Conservation (phyloP, 345 rosid genomes). For the Melaleuca quinquenervia region DNA sequence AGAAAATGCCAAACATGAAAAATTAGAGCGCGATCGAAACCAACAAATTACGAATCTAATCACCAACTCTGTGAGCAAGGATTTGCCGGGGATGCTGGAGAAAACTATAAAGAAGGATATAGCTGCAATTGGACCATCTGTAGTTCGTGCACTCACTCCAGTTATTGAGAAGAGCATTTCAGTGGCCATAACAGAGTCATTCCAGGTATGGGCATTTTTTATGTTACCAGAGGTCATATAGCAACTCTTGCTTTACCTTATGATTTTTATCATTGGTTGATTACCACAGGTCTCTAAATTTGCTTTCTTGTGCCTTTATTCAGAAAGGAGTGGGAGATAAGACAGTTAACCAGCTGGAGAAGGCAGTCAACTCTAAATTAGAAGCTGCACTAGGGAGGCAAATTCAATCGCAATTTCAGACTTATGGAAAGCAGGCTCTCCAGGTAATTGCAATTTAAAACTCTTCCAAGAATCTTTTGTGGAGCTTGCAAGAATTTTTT, state of each 20-base stretch:
- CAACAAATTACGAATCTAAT: constrained; percentile 48
- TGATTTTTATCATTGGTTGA: neutral
- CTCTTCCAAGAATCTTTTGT: neutral
- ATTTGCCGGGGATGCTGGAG: constrained; percentile 36
- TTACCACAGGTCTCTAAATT: neutral
- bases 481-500: neutral
- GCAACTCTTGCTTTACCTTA: neutral
- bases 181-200: constrained; percentile 48
- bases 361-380: constrained; percentile 47
- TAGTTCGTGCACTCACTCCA: constrained; percentile 43
- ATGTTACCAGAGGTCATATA: neutral
- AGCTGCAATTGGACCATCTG: constrained; percentile 33
- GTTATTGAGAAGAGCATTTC: constrained; percentile 45
- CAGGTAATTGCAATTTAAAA: constrained; percentile 30
- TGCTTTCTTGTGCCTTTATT: constrained; percentile 4
- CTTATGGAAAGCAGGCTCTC: constrained; percentile 69
- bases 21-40: constrained; percentile 36
- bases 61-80: constrained; percentile 43
- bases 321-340: constrained; percentile 76
- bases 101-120: constrained; percentile 55
- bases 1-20: constrained; percentile 53
- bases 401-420: constrained; percentile 69
- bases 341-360: constrained; percentile 55
- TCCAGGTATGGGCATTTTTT: constrained; percentile 37
- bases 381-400: constrained; percentile 57